Conservation (phyloP, 108 stramenopile genomes). For the Pelagomonas calceolata region DNA sequence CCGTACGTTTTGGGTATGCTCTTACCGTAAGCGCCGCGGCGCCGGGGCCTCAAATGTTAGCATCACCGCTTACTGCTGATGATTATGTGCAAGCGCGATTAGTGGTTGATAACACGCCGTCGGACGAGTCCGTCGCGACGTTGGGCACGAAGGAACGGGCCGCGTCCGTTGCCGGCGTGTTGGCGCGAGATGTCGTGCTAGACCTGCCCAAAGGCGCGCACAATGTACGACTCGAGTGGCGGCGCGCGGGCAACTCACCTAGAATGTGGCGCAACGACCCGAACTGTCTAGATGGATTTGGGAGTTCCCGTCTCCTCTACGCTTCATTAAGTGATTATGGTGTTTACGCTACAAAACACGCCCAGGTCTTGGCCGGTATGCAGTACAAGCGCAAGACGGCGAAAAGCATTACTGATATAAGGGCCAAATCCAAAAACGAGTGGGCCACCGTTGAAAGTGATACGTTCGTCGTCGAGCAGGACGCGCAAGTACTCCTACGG, state of each 20-base stretch:
- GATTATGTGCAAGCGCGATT: conserved; percentile 13
- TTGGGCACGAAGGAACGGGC: background rate
- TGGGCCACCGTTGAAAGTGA: conserved; percentile 10
- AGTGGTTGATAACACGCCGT: conserved; percentile 28
- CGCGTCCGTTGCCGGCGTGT: background rate
- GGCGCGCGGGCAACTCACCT: background rate
- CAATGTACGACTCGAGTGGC: conserved; percentile 45
- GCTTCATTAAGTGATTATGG: background rate
- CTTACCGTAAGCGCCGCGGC: no score
- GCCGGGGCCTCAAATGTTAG: no score
- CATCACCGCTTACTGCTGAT: no score
- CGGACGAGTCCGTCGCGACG: conserved; percentile 16
- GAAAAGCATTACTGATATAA: no score
- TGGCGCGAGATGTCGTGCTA: conserved; percentile 17
- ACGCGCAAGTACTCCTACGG: background rate
- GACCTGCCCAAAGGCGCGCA: conserved; percentile 35
- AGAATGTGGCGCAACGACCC: conserved; percentile 12
- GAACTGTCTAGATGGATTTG: conserved; percentile 13
- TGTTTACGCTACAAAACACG: background rate
- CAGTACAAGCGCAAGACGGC: no score
- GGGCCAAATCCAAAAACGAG: conserved; percentile 1
- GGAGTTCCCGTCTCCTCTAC: conserved; percentile 3
- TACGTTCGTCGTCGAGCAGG: background rate
- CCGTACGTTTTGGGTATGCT: no score
- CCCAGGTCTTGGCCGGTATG: no score